Evolutionary conservation across 2,329 filamentous ascomycete genomes (phyloP), one percentile per base, ranked within the genome.

Genomic region (Calonectria ilicicola): DNA sequence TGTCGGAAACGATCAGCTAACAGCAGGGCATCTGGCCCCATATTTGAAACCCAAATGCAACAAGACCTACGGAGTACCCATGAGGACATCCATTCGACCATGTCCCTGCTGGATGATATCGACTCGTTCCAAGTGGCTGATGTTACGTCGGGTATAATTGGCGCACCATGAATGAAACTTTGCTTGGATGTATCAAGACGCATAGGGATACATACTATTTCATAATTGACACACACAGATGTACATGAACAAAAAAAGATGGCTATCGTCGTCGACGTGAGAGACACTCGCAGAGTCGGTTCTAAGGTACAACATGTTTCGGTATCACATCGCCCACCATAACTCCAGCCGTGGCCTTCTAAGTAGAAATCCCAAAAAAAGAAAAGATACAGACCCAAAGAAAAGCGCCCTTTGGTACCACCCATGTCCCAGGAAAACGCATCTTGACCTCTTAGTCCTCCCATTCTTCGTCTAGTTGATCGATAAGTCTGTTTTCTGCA

Each of bases 401-500:
- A 64, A 51, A 53, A 66, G 40, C 46, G 46, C 42, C 38, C 32
- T 42, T 60, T 42, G 26, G 23, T 21, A 38, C 53, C 29, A 26
- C 42, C 63, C 60, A 47, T 19, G 26, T 38, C 51, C 56, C 47
- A 65, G 44, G 38, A 64, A 69, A 72, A 40, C 65, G 40, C 23
- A 49, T 7, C 53, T 35, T 15, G 26, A 21, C 46, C 21, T 35
- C 73, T 27, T 46, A 92, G 75, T 98, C 96, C 78, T 98, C 96
- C 96, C 96, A 98, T 82, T 98, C 96, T 83, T 98, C 96, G 80
- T 98, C 97, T 72, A 98, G 88, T 84, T 98, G 95, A 83, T 98
- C 96, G 82, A 99, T 98, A 78, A 98, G 85, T 75, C 95, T 88
- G 83, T 98, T 98, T 85, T 98, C 97, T 68, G 95, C 96, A 72